Base-by-base conservation (phyloP, 345 rosid species). In the Brassica nigra region DNA sequence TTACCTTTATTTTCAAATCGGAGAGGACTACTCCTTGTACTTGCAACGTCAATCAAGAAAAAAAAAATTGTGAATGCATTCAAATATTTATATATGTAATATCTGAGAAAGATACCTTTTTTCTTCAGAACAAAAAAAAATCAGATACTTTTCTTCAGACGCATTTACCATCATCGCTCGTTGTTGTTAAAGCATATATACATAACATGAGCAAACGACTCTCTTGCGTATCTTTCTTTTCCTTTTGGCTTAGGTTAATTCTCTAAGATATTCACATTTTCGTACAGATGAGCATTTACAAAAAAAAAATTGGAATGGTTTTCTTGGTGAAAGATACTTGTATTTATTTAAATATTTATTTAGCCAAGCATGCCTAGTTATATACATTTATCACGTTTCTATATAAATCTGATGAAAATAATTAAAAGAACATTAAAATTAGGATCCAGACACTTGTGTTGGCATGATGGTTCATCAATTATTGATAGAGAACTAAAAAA, bases 1-100 rank as follows among this genome's bases (percentile, higher is more conserved):
- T 42, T 47, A 47, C 12, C 15, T 82, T 23, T 69, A 77, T 54
- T 29, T 59, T 74, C 66, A 89, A 91, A 90, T 90, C 92, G 85
- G 87, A 84, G 77, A 78, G 64, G 80, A 73, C 67, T 31, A 12
- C 63, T 64, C 42, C 55, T 64, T 34, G 15, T 76, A 76, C 42
- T 66, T 31, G 1, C 70, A 71, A 47, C 36, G 37, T 15, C 49
- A 59, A 61, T 6, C 71, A 71, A 75, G 3, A 10, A 62, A 30
- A 18, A 47, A 4, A 47, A n/a, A 14, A 4, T 49, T n/a, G 57
- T n/a, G 18, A 52, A 42, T 9, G 30, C 44, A 64, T 71, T 54
- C 71, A 73, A 27, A 63, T 27, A 61, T 28, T 10, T 0, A 29
- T 61, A 28, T 61, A 6, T 69, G 52, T 20, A 52, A 52, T 5